Conservation (phyloP, 306 rosid genomes). For the Trifolium fragiferum region DNA sequence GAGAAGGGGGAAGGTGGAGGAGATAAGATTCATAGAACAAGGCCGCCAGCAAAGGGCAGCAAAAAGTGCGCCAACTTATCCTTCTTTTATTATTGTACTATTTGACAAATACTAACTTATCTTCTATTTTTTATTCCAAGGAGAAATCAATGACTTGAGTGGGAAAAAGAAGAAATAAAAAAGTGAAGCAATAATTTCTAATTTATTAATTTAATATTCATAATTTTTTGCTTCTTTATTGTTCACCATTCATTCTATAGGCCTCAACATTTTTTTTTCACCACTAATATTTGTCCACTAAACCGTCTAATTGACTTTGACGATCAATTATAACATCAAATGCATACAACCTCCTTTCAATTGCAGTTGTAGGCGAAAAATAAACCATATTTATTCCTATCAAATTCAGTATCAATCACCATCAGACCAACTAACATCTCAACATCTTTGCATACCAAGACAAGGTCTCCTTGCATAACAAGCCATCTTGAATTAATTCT, state of each 20-base stretch:
- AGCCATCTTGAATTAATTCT: not conserved
- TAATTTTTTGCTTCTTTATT: constrained; percentile 18
- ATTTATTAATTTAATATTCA: constrained; percentile 23
- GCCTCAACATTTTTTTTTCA: not conserved
- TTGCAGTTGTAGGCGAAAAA: no score
- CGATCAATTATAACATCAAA: no score
- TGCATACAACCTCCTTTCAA: no score
- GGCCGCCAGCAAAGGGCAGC: constrained; percentile 7
- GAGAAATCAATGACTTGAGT: not conserved
- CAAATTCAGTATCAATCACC: no score
- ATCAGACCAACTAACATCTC: no score
- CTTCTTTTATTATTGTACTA: not conserved
- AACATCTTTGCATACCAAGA: not conserved
- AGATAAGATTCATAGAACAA: constrained; percentile 9
- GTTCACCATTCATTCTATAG: constrained; percentile 24
- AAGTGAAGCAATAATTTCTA: constrained; percentile 20
- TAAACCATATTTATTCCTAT: no score
- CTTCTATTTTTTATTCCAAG: not conserved
- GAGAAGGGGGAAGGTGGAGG: constrained; percentile 6
- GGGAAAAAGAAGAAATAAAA: constrained; percentile 13
- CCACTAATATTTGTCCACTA: no score
- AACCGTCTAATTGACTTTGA: no score
- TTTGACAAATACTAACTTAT: no score
- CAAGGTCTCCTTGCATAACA: not conserved
- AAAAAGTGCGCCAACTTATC: constrained; percentile 20